Evolutionary conservation across 2,329 filamentous ascomycete species (phyloP).

Genomic region (Colletotrichum sojae): DNA sequence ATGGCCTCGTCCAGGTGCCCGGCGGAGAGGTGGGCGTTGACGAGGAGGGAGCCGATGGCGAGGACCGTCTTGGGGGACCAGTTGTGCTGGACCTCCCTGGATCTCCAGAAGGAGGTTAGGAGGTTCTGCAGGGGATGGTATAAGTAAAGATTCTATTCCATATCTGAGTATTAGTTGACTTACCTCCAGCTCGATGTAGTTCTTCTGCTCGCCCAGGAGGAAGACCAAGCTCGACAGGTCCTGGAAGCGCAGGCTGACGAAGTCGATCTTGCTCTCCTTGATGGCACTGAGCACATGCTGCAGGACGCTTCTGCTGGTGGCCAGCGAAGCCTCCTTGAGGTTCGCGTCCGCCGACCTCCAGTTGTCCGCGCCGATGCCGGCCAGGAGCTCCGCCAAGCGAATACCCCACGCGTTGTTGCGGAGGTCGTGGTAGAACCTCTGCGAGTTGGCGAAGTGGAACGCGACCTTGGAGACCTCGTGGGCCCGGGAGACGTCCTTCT

Average conservation of each 20-base stretch:
- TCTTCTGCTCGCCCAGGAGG: conserved; percentile 62
- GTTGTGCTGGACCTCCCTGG: conserved; percentile 51
- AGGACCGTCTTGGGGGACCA: conserved; percentile 49
- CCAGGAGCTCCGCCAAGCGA: conserved; percentile 60
- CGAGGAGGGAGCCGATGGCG: conserved; percentile 48
- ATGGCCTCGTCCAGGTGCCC: conserved; percentile 47
- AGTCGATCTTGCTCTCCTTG: conserved; percentile 58
- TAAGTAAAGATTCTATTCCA: background rate
- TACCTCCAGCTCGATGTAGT: conserved; percentile 60
- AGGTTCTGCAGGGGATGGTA: conserved; percentile 37
- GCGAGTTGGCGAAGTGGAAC: conserved; percentile 58
- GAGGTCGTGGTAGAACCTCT: conserved; percentile 56
- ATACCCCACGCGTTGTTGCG: conserved; percentile 59
- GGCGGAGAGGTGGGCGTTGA: conserved; percentile 50
- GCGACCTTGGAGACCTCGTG: conserved; percentile 59
- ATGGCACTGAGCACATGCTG: conserved; percentile 56
- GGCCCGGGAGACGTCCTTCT: conserved; percentile 55
- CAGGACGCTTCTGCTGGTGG: conserved; percentile 27
- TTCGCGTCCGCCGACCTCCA: conserved; percentile 47
- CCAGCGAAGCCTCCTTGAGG: conserved; percentile 46
- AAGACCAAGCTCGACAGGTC: conserved; percentile 61
- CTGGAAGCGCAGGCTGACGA: conserved; percentile 57
- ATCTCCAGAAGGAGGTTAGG: conserved; percentile 51
- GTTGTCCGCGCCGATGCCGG: conserved; percentile 53
- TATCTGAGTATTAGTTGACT: background rate